A percentile compares a stretch with the other conserved stretches of the same genome.
Conservation (phyloP, 768 basidiomycete genomes). For the Leccinum pellstonianum region DNA sequence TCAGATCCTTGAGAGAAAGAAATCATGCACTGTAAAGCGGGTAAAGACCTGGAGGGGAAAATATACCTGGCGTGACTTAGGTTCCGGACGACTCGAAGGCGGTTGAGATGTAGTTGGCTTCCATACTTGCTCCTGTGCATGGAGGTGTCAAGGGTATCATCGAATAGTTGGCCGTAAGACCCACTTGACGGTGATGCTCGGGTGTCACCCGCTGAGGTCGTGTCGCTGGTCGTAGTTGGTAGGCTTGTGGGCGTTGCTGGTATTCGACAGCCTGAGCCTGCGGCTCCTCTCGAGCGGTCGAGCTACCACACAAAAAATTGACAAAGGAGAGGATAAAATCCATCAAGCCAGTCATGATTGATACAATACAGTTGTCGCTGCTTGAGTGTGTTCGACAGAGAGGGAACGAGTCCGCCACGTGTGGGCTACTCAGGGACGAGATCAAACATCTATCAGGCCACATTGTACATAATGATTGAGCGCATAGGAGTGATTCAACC, state of each 20-base stretch:
- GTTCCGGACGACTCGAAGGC: slow-evolving; percentile 8
- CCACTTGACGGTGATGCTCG: slow-evolving; percentile 15
- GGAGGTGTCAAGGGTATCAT: neutral
- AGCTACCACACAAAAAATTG: slow-evolving; percentile 24
- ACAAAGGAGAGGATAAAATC: slow-evolving; percentile 28
- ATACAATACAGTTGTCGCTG: neutral
- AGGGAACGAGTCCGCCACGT: neutral
- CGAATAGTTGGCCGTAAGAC: slow-evolving; percentile 4
- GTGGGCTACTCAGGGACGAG: neutral
- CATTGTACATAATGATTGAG: slow-evolving; percentile 14
- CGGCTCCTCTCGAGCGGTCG: slow-evolving; percentile 14
- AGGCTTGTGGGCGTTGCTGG: slow-evolving; percentile 2
- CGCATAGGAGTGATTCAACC: slow-evolving; percentile 20
- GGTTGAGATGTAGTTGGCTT: slow-evolving; percentile 17
- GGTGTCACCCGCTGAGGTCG: slow-evolving; percentile 4
- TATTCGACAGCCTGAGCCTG: slow-evolving; percentile 1
- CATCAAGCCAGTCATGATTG: slow-evolving; percentile 24
- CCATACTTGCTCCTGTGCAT: slow-evolving; percentile 15
- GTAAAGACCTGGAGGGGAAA: neutral
- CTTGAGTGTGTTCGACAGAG: neutral
- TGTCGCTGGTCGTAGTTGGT: slow-evolving; percentile 6
- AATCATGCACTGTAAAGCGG: neutral
- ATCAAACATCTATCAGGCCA: neutral
- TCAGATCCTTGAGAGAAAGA: slow-evolving; percentile 43
- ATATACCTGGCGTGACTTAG: slow-evolving; percentile 16